Evolutionary conservation across 331 rosid genomes (phyloP).

Genomic region (Rosa hybrid): DNA sequence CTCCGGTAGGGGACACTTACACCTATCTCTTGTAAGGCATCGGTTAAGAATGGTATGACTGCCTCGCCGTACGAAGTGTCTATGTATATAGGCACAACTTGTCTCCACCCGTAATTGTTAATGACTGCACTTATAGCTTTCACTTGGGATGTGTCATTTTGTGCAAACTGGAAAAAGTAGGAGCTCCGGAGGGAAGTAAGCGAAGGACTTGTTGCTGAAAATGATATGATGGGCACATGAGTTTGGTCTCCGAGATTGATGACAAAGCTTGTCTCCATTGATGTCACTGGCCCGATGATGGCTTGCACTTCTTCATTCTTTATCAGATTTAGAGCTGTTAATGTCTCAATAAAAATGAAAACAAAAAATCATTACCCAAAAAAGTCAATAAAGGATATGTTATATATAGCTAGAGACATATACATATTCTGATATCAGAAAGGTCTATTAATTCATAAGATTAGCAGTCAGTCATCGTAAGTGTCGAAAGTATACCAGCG

Average conservation of each 20-base stretch:
- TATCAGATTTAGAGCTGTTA: constrained; percentile 25
- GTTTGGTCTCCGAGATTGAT: background rate
- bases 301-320: constrained; percentile 31
- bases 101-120: background rate
- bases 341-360: too few species aligned
- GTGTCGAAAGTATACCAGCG: constrained; percentile 17
- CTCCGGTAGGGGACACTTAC: constrained; percentile 25
- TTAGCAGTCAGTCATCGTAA: too few species aligned
- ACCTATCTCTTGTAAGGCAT: constrained; percentile 21
- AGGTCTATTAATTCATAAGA: background rate
- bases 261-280: constrained; percentile 17
- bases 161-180: constrained; percentile 23
- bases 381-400: too few species aligned
- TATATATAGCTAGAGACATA: too few species aligned
- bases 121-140: background rate
- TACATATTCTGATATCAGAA: too few species aligned
- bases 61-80: constrained; percentile 29
- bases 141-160: constrained; percentile 28
- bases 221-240: background rate
- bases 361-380: too few species aligned
- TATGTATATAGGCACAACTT: constrained; percentile 16
- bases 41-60: constrained; percentile 26
- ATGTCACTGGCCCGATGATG: constrained; percentile 38
- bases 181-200: constrained; percentile 1
- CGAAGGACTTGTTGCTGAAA: background rate